Conservation (phyloP, 306 rosid genomes). For the Quercus mongolica region DNA sequence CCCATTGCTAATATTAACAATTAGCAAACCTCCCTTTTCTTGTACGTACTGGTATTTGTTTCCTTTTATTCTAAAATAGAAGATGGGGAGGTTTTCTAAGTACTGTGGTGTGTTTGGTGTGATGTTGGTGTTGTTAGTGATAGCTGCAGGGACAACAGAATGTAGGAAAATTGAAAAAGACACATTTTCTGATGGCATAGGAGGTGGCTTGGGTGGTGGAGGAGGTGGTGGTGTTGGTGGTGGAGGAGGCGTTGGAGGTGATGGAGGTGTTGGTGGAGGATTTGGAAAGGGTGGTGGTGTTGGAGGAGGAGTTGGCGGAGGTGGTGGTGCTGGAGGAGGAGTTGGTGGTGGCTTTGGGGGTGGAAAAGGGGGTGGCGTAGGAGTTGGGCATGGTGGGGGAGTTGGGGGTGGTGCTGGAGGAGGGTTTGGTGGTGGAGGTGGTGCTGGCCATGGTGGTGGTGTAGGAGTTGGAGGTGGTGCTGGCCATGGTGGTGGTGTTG, state of each 20-base stretch:
- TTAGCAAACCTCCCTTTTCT: neutral
- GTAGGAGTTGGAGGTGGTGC: neutral
- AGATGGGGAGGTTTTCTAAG: no score
- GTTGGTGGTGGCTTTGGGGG: neutral
- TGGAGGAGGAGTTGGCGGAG: neutral
- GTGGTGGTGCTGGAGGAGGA: conserved; percentile 3
- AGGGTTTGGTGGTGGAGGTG: neutral
- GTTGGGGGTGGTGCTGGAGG: neutral
- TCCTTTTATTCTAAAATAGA: no score
- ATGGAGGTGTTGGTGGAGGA: conserved; percentile 3
- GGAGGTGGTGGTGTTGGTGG: neutral
- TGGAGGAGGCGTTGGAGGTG: neutral
- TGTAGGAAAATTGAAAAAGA: no score
- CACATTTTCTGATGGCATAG: no score
- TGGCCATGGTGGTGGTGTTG: neutral
- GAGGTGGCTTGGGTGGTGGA: neutral
- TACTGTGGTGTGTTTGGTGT: no score
- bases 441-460: neutral
- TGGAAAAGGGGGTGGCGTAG: neutral
- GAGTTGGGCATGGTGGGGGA: neutral
- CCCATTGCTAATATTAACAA: conserved; percentile 9
- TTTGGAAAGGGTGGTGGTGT: neutral
- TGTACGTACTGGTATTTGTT: no score
- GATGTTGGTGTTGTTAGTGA: no score
- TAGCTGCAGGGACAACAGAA: no score